phyloP scores from a whole-genome alignment of 2,329 filamentous ascomycete species.

The Botrytis hyacinthi region DNA sequence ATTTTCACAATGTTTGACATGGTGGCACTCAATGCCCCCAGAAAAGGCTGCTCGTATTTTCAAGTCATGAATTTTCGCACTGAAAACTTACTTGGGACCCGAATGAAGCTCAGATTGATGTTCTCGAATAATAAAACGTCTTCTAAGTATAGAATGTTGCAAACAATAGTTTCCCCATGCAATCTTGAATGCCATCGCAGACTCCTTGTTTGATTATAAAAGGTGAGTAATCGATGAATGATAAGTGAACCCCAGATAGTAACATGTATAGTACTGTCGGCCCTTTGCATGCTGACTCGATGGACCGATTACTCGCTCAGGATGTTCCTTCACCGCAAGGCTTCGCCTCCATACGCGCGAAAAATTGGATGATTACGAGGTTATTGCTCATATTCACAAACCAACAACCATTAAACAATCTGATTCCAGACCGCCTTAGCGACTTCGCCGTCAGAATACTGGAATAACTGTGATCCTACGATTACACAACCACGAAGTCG shows the following conservation, averaged over 20 bases:
- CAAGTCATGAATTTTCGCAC: not conserved
- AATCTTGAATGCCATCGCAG: not conserved
- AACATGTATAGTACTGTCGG: not conserved
- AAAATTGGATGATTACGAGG: not conserved
- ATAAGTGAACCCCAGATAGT: not conserved
- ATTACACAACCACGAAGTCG: slow-evolving; percentile 1
- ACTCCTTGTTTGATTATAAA: not conserved
- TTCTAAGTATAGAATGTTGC: not conserved
- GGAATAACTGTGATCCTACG: not conserved
- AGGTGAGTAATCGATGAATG: not conserved
- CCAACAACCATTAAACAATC: not conserved
- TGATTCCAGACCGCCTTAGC: not conserved
- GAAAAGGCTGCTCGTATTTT: not conserved
- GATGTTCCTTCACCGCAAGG: not conserved
- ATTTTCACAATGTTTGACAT: not conserved
- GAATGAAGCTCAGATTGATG: not conserved
- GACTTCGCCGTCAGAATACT: slow-evolving; percentile 6
- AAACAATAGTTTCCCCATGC: too few relatives aligned
- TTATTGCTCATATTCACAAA: not conserved
- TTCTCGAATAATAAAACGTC: not conserved
- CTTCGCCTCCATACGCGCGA: not conserved
- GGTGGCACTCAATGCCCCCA: not conserved
- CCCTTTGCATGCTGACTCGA: not conserved
- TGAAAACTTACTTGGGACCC: not conserved
- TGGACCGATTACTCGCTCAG: not conserved